These are phyloP conservation scores for Thielaviopsis populi DNA, from an alignment of 2,329 filamentous ascomycete genomes.

Conservation along the genomic window DNA sequence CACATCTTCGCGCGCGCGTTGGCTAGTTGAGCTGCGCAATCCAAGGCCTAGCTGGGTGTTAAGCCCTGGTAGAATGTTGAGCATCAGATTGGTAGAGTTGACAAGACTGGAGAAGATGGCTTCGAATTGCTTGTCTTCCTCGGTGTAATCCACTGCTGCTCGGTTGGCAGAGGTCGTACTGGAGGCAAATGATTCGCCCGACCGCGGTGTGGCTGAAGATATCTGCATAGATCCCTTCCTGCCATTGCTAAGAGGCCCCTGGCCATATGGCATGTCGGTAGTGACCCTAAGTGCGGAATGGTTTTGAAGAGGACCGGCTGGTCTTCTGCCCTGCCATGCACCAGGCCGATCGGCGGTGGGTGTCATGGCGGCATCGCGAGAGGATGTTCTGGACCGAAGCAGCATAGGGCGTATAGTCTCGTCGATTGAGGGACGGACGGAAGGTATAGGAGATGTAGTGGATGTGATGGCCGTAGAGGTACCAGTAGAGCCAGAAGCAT, in stretches of 20 bases:
- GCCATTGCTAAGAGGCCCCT: slow-evolving; percentile 25
- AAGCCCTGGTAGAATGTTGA: slow-evolving; percentile 55
- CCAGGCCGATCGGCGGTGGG: slow-evolving; percentile 36
- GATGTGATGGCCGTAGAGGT: slow-evolving; percentile 5
- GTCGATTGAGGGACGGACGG: slow-evolving; percentile 21
- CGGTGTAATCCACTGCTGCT: slow-evolving; percentile 46
- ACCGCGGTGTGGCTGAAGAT: slow-evolving; percentile 57
- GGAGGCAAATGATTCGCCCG: slow-evolving; percentile 63
- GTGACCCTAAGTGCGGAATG: slow-evolving; percentile 41
- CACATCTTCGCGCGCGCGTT: slow-evolving; percentile 40
- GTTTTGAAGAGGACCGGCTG: slow-evolving; percentile 31
- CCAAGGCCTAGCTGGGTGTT: slow-evolving; percentile 50
- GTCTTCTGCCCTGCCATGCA: slow-evolving; percentile 23
- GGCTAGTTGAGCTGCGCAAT: slow-evolving; percentile 47
- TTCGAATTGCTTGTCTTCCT: slow-evolving; percentile 72
- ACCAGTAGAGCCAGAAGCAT: not conserved
- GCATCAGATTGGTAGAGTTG: slow-evolving; percentile 56
- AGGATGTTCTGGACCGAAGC: slow-evolving; percentile 16
- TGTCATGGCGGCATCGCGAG: slow-evolving; percentile 38
- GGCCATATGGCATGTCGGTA: slow-evolving; percentile 38
- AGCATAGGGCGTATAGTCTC: slow-evolving; percentile 33
- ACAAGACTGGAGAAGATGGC: slow-evolving; percentile 64
- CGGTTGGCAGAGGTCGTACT: slow-evolving; percentile 33
- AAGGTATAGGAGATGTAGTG: slow-evolving; percentile 11
- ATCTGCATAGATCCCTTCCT: slow-evolving; percentile 34